These are phyloP conservation scores for Kalaharituber pfeilii DNA, from an alignment of 2,329 filamentous ascomycete species.

Conservation along the genomic window DNA sequence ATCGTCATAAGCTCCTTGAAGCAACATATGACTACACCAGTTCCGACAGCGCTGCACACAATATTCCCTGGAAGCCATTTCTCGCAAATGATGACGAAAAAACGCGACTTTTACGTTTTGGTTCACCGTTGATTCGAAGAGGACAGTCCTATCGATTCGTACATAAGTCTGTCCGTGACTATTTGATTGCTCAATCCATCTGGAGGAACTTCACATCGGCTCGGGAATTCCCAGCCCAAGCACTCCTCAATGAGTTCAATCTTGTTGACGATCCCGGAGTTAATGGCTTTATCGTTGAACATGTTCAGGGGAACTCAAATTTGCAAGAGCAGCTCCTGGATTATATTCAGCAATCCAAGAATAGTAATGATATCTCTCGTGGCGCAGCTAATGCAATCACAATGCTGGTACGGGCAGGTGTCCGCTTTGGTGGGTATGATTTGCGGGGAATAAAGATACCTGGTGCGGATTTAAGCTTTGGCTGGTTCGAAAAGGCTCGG, in stretches of 20 bases:
- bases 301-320: not conserved
- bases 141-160: not conserved
- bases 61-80: no score
- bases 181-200: not conserved
- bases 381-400: not conserved
- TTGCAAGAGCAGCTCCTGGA: not conserved
- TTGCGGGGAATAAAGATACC: not conserved
- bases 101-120: not conserved
- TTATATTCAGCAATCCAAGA: not conserved
- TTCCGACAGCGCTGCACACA: no score
- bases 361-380: not conserved
- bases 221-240: no score
- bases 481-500: not conserved
- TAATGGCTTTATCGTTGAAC: not conserved
- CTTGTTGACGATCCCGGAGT: not conserved
- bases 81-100: no score
- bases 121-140: no score
- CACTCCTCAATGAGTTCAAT: not conserved
- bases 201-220: no score
- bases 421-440: not conserved
- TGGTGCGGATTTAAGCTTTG: not conserved
- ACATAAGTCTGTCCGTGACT: not conserved
- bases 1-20: not conserved
- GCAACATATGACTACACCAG: no score
- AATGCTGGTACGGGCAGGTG: not conserved